These are phyloP conservation scores for Arthroderma sp. DNA, from an alignment of 2,329 filamentous ascomycete species.

Conservation along the genomic window DNA sequence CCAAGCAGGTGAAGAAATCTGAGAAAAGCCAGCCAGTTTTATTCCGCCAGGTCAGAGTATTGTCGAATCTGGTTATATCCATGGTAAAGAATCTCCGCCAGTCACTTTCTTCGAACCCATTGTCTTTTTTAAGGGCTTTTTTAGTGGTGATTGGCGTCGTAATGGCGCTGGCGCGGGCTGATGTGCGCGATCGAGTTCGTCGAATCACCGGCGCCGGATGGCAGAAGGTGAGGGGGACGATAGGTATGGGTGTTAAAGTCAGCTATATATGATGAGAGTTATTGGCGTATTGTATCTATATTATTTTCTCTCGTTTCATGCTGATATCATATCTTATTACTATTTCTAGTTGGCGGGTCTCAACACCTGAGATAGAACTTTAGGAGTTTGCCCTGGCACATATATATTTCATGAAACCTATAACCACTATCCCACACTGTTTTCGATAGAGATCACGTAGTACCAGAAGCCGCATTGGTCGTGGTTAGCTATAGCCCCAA, in stretches of 20 bases:
- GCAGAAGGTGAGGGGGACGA: constrained; percentile 69
- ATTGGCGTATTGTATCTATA: too few relatives aligned
- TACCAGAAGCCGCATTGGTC: too few relatives aligned
- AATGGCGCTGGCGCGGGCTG: constrained; percentile 59
- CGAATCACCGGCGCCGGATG: constrained; percentile 56
- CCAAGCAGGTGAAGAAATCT: constrained; percentile 28
- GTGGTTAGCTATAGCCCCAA: too few relatives aligned
- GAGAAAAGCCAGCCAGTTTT: constrained; percentile 21
- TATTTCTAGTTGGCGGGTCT: too few relatives aligned
- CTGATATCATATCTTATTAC: too few relatives aligned
- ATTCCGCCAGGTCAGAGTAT: constrained; percentile 27
- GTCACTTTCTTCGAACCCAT: constrained; percentile 41
- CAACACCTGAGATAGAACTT: too few relatives aligned
- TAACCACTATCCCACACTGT: too few relatives aligned
- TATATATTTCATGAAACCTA: too few relatives aligned
- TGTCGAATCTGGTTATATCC: constrained; percentile 36
- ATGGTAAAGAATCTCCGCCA: constrained; percentile 38
- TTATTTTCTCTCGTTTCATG: too few relatives aligned
- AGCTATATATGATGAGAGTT: constrained; percentile 60
- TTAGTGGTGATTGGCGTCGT: constrained; percentile 70
- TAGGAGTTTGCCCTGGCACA: too few relatives aligned
- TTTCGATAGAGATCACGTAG: too few relatives aligned
- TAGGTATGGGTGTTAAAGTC: constrained; percentile 94
- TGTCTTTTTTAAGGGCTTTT: constrained; percentile 48
- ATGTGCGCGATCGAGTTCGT: constrained; percentile 60